Conservation (phyloP, 495 filamentous ascomycete species). For the Neurospora sp. region DNA sequence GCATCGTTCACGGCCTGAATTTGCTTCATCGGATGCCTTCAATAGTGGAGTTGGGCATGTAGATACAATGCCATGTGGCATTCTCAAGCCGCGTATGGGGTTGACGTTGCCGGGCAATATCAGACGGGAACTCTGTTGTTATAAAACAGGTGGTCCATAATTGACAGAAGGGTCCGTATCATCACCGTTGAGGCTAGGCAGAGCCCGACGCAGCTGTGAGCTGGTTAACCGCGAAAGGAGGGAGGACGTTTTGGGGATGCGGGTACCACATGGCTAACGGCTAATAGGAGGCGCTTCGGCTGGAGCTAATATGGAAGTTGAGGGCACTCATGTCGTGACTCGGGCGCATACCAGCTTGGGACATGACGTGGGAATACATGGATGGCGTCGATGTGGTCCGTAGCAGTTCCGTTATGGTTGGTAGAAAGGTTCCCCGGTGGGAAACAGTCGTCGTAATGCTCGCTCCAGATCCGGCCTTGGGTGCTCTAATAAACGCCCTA, state of each 20-base stretch:
- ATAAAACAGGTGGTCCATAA: background rate
- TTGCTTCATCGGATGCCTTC: background rate
- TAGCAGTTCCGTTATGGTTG: conserved; percentile 11
- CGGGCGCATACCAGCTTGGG: background rate
- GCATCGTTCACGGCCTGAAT: background rate
- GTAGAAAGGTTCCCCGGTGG: background rate
- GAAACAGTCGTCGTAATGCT: background rate
- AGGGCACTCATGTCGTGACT: background rate
- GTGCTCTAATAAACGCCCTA: background rate
- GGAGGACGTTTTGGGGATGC: conserved; percentile 2
- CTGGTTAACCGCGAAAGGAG: conserved; percentile 21
- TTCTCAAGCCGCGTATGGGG: background rate
- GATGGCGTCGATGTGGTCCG: background rate
- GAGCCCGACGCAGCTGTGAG: conserved; percentile 9
- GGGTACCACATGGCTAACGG: conserved; percentile 11
- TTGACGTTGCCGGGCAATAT: background rate
- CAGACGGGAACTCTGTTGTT: background rate
- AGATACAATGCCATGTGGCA: conserved; percentile 1
- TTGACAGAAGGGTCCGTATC: conserved; percentile 7
- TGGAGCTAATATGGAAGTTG: conserved; percentile 3
- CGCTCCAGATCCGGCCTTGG: background rate
- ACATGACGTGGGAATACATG: conserved; percentile 1
- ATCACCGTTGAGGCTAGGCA: conserved; percentile 20
- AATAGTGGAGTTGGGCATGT: background rate
- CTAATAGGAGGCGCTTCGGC: conserved; percentile 14